Percentiles rank a stretch among this genome's conserved stretches.
Conservation (phyloP, 2,329 filamentous ascomycete genomes). For the Geosmithia flava region DNA sequence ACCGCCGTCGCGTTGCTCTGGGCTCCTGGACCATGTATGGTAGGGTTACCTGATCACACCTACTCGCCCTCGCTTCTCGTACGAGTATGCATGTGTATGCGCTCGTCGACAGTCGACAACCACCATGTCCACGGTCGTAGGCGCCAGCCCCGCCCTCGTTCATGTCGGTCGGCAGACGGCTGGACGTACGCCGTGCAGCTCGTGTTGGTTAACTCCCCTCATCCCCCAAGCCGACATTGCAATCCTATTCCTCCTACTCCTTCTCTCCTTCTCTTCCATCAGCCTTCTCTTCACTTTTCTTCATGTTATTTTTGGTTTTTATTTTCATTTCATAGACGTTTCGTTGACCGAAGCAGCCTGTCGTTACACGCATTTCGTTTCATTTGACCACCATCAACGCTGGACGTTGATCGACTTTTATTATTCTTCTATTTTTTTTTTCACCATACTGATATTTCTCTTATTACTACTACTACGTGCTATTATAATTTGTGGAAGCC, state of each 20-base stretch:
- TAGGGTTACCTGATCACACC: not conserved
- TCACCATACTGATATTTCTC: slow-evolving; percentile 1
- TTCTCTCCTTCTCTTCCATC: slow-evolving; percentile 18
- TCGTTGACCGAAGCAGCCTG: slow-evolving; percentile 33
- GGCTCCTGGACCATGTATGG: not conserved
- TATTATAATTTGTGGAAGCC: not conserved
- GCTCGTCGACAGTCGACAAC: not conserved
- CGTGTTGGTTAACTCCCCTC: slow-evolving; percentile 1
- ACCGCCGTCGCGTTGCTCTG: not conserved
- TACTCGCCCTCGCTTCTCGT: not conserved
- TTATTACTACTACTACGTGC: not conserved
- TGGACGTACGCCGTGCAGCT: not conserved
- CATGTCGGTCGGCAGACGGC: not conserved
- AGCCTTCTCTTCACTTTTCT: slow-evolving; percentile 12
- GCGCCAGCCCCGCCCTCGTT: not conserved
- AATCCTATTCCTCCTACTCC: slow-evolving; percentile 6
- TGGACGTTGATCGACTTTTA: slow-evolving; percentile 17
- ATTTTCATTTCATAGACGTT: slow-evolving; percentile 16
- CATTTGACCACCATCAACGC: slow-evolving; percentile 16
- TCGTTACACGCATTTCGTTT: slow-evolving; percentile 15
- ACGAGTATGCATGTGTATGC: not conserved
- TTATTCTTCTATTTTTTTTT: slow-evolving; percentile 12
- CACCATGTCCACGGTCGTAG: not conserved
- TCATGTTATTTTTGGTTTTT: slow-evolving; percentile 16
- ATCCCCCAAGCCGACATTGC: slow-evolving; percentile 7